Conservation (phyloP, 2,329 filamentous ascomycete genomes). For the Stagonosporopsis tanaceti region DNA sequence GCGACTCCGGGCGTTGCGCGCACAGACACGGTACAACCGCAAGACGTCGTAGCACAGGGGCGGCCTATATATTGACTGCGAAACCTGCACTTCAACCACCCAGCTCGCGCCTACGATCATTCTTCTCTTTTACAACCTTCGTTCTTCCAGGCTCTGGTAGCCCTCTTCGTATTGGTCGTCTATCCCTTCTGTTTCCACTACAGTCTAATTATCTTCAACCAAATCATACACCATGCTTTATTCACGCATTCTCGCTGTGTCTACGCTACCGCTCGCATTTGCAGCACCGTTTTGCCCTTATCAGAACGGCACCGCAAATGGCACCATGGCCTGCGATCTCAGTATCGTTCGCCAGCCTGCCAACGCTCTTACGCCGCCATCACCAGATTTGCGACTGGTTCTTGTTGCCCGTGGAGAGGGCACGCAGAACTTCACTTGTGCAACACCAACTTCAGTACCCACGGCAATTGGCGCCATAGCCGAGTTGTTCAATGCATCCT, state of each 20-base stretch:
- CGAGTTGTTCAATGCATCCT: conserved; percentile 37
- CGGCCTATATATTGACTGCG: conserved; percentile 28
- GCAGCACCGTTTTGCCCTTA: conserved; percentile 31
- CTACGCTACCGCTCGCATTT: conserved; percentile 33
- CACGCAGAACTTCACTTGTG: conserved; percentile 61
- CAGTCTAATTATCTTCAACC: conserved; percentile 1
- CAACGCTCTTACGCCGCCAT: conserved; percentile 36
- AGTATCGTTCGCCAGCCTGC: conserved; percentile 33
- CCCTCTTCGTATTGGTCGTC: conserved; percentile 27
- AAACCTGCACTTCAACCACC: neutral
- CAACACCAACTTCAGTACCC: conserved; percentile 42
- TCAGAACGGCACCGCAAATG: conserved; percentile 25
- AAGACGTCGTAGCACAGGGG: conserved; percentile 8
- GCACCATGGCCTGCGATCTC: conserved; percentile 35
- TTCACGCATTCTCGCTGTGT: conserved; percentile 27
- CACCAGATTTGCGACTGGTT: conserved; percentile 47
- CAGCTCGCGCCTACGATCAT: conserved; percentile 15
- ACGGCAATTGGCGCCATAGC: conserved; percentile 54
- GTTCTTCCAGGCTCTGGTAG: conserved; percentile 45
- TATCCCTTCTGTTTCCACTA: conserved; percentile 9
- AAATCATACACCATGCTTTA: conserved; percentile 33
- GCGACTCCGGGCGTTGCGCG: too few relatives aligned
- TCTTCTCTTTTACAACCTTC: conserved; percentile 27
- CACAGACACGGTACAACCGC: too few relatives aligned
- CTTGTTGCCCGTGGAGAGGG: conserved; percentile 58